Conservation (phyloP, 345 rosid species). For the Eucalyptus regnans region DNA sequence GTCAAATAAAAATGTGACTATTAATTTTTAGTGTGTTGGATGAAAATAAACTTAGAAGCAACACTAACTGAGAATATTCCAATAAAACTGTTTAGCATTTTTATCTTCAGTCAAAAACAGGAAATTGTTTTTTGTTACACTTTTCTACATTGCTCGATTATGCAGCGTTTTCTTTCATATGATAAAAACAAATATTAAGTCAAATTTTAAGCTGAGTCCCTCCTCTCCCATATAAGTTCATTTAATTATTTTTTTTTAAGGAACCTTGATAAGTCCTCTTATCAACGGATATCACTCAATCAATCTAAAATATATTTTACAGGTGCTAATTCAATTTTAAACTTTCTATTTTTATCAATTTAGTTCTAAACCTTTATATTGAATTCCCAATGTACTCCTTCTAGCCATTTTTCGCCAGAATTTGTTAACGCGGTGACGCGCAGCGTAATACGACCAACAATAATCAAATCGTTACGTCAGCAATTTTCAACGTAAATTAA, state of each 20-base stretch:
- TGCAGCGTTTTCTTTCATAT: background rate
- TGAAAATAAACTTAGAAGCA: background rate
- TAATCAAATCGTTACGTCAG: accelerated
- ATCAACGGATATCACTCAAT: background rate
- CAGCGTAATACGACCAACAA: accelerated
- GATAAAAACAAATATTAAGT: background rate
- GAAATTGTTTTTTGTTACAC: background rate
- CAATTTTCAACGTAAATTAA: accelerated
- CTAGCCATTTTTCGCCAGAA: accelerated
- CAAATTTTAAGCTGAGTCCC: background rate
- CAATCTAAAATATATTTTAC: background rate
- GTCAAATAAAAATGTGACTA: background rate
- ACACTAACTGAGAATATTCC: background rate
- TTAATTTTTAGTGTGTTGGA: background rate
- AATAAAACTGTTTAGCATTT: background rate
- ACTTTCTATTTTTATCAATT: background rate
- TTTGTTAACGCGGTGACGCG: accelerated
- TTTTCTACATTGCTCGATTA: background rate
- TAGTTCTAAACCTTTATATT: accelerated
- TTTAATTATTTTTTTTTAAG: background rate
- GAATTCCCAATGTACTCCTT: no score
- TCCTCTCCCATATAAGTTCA: background rate
- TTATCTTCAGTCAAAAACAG: background rate
- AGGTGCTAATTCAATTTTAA: background rate
- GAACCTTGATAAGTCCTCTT: background rate